These are phyloP conservation scores for Physocladia obscura DNA, from an alignment of 192 early-diverging fungal species.

Conservation along the genomic window DNA sequence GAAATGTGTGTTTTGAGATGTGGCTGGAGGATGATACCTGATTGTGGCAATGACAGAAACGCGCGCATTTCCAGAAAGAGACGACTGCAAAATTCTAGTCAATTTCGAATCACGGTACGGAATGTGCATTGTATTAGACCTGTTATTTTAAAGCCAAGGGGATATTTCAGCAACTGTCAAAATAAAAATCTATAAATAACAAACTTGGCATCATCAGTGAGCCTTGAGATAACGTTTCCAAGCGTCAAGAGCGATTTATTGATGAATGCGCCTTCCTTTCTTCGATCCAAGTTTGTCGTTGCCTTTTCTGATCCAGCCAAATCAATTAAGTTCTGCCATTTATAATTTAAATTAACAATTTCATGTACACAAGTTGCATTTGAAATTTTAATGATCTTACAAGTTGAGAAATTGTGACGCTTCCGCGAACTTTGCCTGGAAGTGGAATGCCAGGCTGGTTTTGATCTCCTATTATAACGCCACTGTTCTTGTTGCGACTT, in stretches of 20 bases:
- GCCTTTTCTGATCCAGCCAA: constrained; percentile 92
- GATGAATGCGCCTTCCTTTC: constrained; percentile 94
- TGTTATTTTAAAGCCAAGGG: constrained; percentile 11
- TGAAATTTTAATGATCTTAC: constrained; percentile 18
- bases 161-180: neutral
- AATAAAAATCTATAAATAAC: neutral
- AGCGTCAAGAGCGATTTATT: constrained; percentile 89
- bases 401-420: constrained; percentile 34
- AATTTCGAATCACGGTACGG: constrained; percentile 97
- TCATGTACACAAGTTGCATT: neutral
- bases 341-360: neutral
- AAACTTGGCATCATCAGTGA: constrained; percentile 67
- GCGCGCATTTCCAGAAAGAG: constrained; percentile 85
- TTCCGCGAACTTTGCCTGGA: constrained; percentile 25
- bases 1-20: neutral
- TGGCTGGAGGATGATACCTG: constrained; percentile 2
- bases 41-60: constrained; percentile 93
- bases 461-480: constrained; percentile 9
- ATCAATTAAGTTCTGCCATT: constrained; percentile 81
- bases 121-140: constrained; percentile 65
- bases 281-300: constrained; percentile 69
- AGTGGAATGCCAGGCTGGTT: neutral
- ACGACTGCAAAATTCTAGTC: constrained; percentile 89
- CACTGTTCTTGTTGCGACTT: constrained; percentile 40
- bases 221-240: constrained; percentile 87